phyloP scores from a whole-genome alignment of 2,329 filamentous ascomycete genomes.

The Kalaharituber pfeilii region DNA sequence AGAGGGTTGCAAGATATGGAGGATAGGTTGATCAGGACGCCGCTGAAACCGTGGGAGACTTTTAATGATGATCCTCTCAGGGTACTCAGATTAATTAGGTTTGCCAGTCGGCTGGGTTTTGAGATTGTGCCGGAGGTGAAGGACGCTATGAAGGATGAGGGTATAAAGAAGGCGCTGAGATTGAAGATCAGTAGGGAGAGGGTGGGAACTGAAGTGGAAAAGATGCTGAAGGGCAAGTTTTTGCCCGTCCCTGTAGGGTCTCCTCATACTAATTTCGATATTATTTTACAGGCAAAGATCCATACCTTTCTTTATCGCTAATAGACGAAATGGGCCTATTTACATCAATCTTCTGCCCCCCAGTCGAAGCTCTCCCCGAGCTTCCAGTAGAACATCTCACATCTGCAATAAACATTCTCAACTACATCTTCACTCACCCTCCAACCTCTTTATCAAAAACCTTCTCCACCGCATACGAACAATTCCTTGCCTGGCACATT shows the following conservation, averaged over 20 bases:
- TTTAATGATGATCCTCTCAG: conserved; percentile 88
- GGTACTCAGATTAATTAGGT: conserved; percentile 71
- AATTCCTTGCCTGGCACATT: conserved; percentile 61
- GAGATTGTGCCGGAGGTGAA: conserved; percentile 53
- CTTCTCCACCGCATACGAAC: conserved; percentile 44
- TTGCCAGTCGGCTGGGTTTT: conserved; percentile 71
- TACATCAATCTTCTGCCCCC: conserved; percentile 55
- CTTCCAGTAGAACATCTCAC: conserved; percentile 46
- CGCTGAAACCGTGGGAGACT: conserved; percentile 72
- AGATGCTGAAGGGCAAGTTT: conserved; percentile 58
- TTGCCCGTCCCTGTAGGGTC: conserved; percentile 10
- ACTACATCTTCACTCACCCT: conserved; percentile 33
- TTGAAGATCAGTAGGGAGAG: conserved; percentile 85
- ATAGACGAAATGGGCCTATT: conserved; percentile 53
- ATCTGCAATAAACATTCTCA: conserved; percentile 46
- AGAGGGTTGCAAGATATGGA: conserved; percentile 58
- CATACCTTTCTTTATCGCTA: conserved; percentile 43
- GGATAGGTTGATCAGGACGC: conserved; percentile 59
- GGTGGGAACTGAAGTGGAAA: conserved; percentile 72
- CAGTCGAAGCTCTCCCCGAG: conserved; percentile 34
- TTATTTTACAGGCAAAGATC: conserved; percentile 35
- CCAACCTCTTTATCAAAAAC: conserved; percentile 38
- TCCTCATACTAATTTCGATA: conserved; percentile 12
- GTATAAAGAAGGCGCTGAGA: conserved; percentile 62
- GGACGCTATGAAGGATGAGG: conserved; percentile 55